A percentile compares a stretch with the other conserved stretches of the same genome.
Conservation (phyloP, 2,329 filamentous ascomycete species). For the Cadophora sp. region DNA sequence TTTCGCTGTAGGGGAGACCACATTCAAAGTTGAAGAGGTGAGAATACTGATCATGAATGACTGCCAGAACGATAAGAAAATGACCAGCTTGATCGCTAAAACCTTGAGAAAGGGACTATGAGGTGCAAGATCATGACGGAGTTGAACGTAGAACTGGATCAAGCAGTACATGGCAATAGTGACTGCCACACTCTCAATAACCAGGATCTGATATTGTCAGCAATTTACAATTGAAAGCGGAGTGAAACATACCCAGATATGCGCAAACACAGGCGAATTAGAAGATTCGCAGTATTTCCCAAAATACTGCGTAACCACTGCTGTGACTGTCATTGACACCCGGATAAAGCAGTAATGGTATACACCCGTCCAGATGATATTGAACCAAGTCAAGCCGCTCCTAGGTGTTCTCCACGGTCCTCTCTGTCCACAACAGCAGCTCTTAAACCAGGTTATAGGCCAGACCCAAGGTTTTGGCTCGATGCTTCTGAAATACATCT, state of each 20-base stretch:
- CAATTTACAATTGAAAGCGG: not conserved
- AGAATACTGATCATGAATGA: conserved; percentile 66
- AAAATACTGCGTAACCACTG: conserved; percentile 74
- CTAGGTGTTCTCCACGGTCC: conserved; percentile 76
- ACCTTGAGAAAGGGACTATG: conserved; percentile 82
- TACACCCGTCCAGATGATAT: conserved; percentile 81
- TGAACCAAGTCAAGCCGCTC: conserved; percentile 90
- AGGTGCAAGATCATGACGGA: conserved; percentile 70
- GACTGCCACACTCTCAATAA: conserved; percentile 74
- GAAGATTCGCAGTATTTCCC: conserved; percentile 80
- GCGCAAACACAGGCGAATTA: conserved; percentile 78
- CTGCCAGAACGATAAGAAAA: conserved; percentile 94
- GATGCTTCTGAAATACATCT: conserved; percentile 78
- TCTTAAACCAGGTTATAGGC: conserved; percentile 74
- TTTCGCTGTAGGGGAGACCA: conserved; percentile 44
- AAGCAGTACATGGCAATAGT: conserved; percentile 88
- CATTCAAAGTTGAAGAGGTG: conserved; percentile 56
- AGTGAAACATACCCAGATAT: conserved; percentile 72
- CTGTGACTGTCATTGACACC: conserved; percentile 79
- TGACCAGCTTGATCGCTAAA: conserved; percentile 85
- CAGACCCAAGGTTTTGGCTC: conserved; percentile 75
- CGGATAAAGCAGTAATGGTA: conserved; percentile 89
- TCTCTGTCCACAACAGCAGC: conserved; percentile 71
- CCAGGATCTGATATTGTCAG: conserved; percentile 58
- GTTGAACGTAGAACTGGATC: conserved; percentile 85